Conservation (phyloP, 148 eudicot species). For the Suaeda aralocaspica region DNA sequence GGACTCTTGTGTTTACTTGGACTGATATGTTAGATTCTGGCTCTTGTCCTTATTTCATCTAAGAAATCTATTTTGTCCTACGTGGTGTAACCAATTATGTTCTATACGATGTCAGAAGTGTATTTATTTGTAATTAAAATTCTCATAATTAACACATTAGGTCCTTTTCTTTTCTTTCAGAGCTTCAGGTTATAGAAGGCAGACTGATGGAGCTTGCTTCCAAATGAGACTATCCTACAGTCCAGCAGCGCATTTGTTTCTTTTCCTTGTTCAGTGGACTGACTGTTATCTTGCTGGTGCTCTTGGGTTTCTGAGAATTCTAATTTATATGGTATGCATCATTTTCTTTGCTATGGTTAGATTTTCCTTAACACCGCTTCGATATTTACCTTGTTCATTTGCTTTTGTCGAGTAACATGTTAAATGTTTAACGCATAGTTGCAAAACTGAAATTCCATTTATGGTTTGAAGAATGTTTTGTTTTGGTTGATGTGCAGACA, state of each 20-base stretch:
- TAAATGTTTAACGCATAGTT: not conserved
- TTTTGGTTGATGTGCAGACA: conserved; percentile 48
- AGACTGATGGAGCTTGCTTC: conserved; percentile 68
- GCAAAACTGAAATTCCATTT: not conserved
- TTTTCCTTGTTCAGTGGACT: conserved; percentile 84
- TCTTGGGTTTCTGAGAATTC: conserved; percentile 75
- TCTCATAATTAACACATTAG: not conserved
- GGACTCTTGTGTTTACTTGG: not conserved
- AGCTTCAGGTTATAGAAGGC: conserved; percentile 71
- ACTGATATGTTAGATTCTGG: not conserved
- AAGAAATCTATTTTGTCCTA: not conserved
- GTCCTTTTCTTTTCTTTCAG: conserved; percentile 32
- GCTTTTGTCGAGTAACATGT: not conserved
- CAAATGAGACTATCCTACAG: conserved; percentile 89
- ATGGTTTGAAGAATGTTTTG: not conserved
- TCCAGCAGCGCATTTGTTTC: conserved; percentile 64
- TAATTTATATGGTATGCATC: conserved; percentile 54
- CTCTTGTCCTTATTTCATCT: not conserved
- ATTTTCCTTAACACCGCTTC: not conserved
- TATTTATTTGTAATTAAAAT: not conserved
- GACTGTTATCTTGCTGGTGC: conserved; percentile 86
- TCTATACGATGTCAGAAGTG: not conserved
- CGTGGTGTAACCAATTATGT: conserved; percentile 4
- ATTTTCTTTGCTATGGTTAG: not conserved
- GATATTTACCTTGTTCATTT: not conserved